Conservation (phyloP, 495 filamentous ascomycete genomes). For the Beverwykella pulmonaria region DNA sequence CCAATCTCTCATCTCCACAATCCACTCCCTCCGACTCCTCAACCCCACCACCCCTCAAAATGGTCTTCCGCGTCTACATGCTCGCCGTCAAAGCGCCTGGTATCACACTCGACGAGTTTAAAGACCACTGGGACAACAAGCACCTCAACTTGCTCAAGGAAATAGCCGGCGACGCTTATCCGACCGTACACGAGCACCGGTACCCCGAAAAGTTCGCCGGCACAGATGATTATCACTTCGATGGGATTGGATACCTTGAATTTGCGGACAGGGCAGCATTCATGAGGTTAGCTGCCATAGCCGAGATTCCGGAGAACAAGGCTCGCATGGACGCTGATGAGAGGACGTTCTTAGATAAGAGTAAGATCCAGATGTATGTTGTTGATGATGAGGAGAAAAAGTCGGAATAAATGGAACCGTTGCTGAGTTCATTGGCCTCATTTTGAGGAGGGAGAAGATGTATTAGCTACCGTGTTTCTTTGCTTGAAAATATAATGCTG, state of each 20-base stretch:
- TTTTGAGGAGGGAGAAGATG: too few species aligned
- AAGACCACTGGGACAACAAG: not conserved
- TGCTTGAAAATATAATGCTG: too few species aligned
- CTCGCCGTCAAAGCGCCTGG: not conserved
- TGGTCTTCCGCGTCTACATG: not conserved
- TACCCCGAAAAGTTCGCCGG: not conserved
- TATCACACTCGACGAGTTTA: slow-evolving; percentile 3
- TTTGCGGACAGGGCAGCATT: not conserved
- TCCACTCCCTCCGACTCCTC: too few species aligned
- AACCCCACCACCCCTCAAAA: too few species aligned
- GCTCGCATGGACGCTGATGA: not conserved
- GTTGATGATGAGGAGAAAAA: not conserved
- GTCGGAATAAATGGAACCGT: too few species aligned
- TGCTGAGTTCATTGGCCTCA: too few species aligned
- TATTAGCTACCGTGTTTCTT: too few species aligned
- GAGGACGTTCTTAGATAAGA: not conserved
- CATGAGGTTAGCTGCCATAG: not conserved
- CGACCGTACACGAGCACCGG: not conserved
- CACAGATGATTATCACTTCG: not conserved
- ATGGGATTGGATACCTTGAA: slow-evolving; percentile 1
- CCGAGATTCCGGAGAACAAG: not conserved
- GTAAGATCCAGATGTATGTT: slow-evolving; percentile 5
- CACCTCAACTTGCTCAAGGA: slow-evolving; percentile 1
- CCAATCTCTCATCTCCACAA: too few species aligned
- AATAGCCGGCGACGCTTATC: slow-evolving; percentile 1